Percentiles rank a stretch among this genome's conserved stretches.
Evolutionary conservation across 371 early-diverging fungal species (phyloP).

Genomic region (Entomophthora muscae): DNA sequence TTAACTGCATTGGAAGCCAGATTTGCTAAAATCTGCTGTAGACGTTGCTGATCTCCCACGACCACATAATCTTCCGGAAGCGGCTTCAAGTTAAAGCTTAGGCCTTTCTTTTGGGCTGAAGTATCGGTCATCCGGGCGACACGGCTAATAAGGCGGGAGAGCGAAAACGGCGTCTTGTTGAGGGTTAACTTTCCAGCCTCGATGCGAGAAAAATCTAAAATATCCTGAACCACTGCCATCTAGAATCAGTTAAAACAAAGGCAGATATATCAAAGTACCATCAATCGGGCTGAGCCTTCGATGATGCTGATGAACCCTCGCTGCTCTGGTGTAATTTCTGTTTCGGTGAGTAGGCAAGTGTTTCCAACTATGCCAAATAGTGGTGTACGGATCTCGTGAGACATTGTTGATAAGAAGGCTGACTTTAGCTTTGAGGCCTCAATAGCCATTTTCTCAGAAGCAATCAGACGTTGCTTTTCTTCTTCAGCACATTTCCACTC

Average conservation of each 20-base stretch:
- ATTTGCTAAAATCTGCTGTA: conserved; percentile 29
- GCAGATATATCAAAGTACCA: neutral
- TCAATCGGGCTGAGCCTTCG: conserved; percentile 2
- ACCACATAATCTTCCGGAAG: conserved; percentile 15
- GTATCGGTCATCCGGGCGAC: conserved; percentile 19
- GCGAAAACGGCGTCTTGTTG: conserved; percentile 21
- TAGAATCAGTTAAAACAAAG: neutral
- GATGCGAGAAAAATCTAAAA: conserved; percentile 32
- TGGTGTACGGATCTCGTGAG: conserved; percentile 9
- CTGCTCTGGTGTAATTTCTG: conserved; percentile 2
- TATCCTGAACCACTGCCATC: conserved; percentile 25
- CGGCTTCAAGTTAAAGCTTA: conserved; percentile 14
- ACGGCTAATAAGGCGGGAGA: conserved; percentile 24
- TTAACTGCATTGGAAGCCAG: conserved; percentile 44
- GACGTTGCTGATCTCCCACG: conserved; percentile 25
- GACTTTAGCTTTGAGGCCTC: conserved; percentile 7
- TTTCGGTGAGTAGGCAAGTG: conserved; percentile 4
- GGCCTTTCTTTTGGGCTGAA: conserved; percentile 8
- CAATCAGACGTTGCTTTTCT: neutral
- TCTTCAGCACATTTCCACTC: conserved; percentile 8
- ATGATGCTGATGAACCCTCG: neutral
- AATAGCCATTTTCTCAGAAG: conserved; percentile 7
- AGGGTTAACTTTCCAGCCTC: conserved; percentile 30
- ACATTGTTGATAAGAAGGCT: conserved; percentile 5
- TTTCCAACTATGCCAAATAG: conserved; percentile 8